Conservation (phyloP, 2,329 filamentous ascomycete species). For the Scytalidium lignicola region DNA sequence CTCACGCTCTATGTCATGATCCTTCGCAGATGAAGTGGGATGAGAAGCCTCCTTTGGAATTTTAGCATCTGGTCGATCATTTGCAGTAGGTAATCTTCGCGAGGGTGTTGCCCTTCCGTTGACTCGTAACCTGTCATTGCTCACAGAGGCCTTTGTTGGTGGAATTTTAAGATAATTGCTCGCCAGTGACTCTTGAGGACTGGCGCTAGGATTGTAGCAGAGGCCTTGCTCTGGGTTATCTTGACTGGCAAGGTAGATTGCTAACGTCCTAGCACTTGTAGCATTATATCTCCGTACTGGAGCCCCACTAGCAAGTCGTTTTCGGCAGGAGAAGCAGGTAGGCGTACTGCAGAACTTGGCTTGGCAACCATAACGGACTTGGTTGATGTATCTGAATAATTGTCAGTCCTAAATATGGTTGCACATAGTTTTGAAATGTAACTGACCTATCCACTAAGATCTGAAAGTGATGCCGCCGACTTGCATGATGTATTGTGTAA, state of each 20-base stretch:
- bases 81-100: background rate
- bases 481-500: constrained; percentile 56
- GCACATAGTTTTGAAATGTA: constrained; percentile 7
- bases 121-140: background rate
- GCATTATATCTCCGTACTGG: constrained; percentile 76
- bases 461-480: constrained; percentile 60
- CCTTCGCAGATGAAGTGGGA: background rate
- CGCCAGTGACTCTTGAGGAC: constrained; percentile 5
- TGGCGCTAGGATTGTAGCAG: constrained; percentile 41
- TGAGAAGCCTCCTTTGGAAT: background rate
- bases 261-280: constrained; percentile 75
- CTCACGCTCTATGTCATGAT: background rate
- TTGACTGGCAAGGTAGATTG: constrained; percentile 73
- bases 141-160: background rate
- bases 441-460: constrained; percentile 61
- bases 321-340: constrained; percentile 77
- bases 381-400: constrained; percentile 63
- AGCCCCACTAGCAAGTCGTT: constrained; percentile 57
- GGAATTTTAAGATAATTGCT: background rate
- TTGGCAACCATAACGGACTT: constrained; percentile 78
- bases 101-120: background rate
- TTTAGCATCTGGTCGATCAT: background rate
- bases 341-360: constrained; percentile 63
- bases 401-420: constrained; percentile 5
- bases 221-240: constrained; percentile 69